A percentile compares a stretch with the other conserved stretches of the same genome.
phyloP scores from a whole-genome alignment of 306 rosid species.

The Cicer arietinum region DNA sequence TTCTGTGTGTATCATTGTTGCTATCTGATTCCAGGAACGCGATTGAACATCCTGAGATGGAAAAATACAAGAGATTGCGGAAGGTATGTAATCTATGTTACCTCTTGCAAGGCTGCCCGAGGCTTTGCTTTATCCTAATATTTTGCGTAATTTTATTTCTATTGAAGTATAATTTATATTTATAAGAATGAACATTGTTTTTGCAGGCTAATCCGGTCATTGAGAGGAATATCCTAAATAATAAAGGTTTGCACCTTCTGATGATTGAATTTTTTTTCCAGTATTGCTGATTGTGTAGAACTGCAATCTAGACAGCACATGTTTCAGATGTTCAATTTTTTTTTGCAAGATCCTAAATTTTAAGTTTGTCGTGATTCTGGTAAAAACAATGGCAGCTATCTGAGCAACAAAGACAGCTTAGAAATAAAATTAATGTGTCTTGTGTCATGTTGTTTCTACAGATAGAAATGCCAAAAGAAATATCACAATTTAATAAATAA shows the following conservation, averaged over 20 bases:
- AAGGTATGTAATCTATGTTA: slow-evolving; percentile 60
- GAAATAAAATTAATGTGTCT: slow-evolving; percentile 3
- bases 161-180: not conserved
- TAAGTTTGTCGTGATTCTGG: slow-evolving; percentile 28
- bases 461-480: slow-evolving; percentile 14
- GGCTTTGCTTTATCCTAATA: slow-evolving; percentile 26
- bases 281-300: slow-evolving; percentile 18
- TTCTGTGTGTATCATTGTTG: slow-evolving; percentile 22
- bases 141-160: not conserved
- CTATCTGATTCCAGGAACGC: slow-evolving; percentile 67
- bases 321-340: not conserved
- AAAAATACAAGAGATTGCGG: slow-evolving; percentile 71
- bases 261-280: slow-evolving; percentile 28
- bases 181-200: slow-evolving; percentile 37
- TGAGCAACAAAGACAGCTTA: not conserved
- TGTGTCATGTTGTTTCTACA: slow-evolving; percentile 21
- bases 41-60: slow-evolving; percentile 81
- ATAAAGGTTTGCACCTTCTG: slow-evolving; percentile 65
- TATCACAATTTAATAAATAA: slow-evolving; percentile 10
- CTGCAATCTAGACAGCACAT: slow-evolving; percentile 3
- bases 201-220: slow-evolving; percentile 86
- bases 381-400: slow-evolving; percentile 1
- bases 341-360: slow-evolving; percentile 1
- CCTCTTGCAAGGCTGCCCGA: slow-evolving; percentile 7
- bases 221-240: slow-evolving; percentile 64